phyloP scores from a whole-genome alignment of 495 filamentous ascomycete species.

The Xylaria venustula region DNA sequence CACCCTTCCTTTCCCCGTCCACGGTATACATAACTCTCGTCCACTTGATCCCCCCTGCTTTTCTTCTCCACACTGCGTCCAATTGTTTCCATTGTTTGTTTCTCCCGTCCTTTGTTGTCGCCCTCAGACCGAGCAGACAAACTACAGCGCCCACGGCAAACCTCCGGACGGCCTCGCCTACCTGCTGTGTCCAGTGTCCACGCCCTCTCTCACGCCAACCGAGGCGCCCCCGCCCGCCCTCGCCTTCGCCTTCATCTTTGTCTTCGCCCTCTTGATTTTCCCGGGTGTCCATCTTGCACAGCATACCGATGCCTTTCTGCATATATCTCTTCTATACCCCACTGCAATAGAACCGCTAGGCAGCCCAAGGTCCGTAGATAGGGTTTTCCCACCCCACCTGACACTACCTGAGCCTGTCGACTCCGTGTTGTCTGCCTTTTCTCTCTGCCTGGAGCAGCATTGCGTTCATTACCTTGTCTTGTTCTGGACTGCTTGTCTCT shows the following conservation, averaged over 20 bases:
- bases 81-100: conserved; percentile 5
- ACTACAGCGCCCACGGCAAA: neutral
- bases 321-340: neutral
- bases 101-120: conserved; percentile 7
- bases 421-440: neutral
- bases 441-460: conserved; percentile 1
- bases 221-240: neutral
- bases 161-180: neutral
- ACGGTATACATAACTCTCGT: neutral
- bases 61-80: conserved; percentile 3
- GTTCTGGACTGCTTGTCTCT: neutral
- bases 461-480: neutral
- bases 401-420: neutral
- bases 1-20: neutral
- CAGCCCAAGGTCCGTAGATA: neutral
- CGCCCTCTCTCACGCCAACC: neutral
- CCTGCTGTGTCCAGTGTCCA: neutral
- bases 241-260: neutral
- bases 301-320: neutral
- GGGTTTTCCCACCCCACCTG: neutral
- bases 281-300: neutral
- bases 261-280: neutral
- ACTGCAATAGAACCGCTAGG: conserved; percentile 2
- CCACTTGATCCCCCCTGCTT: neutral
- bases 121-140: neutral